Conservation (phyloP, 495 filamentous ascomycete genomes). For the Lasiosphaeria ovina region DNA sequence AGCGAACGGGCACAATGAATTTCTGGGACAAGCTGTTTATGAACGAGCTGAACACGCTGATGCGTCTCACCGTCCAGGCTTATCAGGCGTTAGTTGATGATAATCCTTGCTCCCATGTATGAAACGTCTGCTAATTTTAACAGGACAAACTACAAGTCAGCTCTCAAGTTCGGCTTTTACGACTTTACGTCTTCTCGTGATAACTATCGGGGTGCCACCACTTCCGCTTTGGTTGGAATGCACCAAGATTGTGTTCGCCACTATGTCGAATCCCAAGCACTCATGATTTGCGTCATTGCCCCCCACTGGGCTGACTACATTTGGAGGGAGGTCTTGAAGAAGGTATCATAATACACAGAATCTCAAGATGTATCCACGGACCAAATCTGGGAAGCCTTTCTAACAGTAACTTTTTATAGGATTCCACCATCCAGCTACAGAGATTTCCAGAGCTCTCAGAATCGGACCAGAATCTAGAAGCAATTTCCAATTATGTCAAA, state of each 20-base stretch:
- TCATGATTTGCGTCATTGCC: conserved; percentile 58
- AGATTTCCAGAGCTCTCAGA: conserved; percentile 67
- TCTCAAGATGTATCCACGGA: neutral
- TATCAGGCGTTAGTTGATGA: conserved; percentile 49
- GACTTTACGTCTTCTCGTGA: conserved; percentile 81
- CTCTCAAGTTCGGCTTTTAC: conserved; percentile 81
- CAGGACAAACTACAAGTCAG: conserved; percentile 73
- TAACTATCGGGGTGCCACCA: conserved; percentile 73
- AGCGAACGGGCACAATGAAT: conserved; percentile 37
- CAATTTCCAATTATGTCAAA: conserved; percentile 72
- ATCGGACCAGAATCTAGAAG: conserved; percentile 58
- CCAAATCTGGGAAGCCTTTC: neutral
- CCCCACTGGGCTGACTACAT: conserved; percentile 93
- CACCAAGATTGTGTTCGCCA: conserved; percentile 66
- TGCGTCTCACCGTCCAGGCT: conserved; percentile 63
- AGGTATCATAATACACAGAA: conserved; percentile 31
- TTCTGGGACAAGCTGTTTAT: conserved; percentile 84
- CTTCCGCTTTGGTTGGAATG: conserved; percentile 66
- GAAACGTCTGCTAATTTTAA: conserved; percentile 8
- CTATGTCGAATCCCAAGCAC: conserved; percentile 64
- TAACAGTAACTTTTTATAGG: conserved; percentile 36
- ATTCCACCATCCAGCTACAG: conserved; percentile 68
- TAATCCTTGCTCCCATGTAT: neutral
- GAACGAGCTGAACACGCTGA: conserved; percentile 80
- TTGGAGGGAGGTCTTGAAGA: conserved; percentile 79